Conservation (phyloP, 2,329 filamentous ascomycete genomes). For the Apiospora marii region DNA sequence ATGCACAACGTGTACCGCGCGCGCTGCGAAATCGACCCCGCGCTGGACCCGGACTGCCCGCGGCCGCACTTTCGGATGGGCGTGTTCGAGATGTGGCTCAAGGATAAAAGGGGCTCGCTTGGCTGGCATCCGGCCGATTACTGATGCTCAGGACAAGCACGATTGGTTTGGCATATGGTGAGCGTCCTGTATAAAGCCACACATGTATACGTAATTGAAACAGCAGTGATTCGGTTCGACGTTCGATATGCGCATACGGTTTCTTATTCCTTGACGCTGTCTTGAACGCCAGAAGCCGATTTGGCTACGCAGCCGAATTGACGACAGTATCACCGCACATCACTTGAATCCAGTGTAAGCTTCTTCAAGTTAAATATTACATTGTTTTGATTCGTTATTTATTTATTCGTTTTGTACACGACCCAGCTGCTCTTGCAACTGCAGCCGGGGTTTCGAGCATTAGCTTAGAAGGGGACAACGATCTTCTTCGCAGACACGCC, state of each 20-base stretch:
- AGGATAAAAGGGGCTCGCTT: neutral
- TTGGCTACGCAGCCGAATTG: neutral
- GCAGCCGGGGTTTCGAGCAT: neutral
- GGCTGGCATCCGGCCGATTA: neutral
- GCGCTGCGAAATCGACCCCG: neutral
- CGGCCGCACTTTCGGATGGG: neutral
- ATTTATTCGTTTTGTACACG: neutral
- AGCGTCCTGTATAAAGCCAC: neutral
- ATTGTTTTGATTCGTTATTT: neutral
- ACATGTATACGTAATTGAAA: neutral
- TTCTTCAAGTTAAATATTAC: neutral
- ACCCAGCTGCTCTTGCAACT: neutral
- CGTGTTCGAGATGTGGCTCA: conserved; percentile 4
- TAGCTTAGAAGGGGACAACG: conserved; percentile 20
- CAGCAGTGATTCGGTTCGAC: neutral
- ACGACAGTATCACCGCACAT: neutral
- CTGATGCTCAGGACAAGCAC: neutral
- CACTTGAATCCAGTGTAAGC: neutral
- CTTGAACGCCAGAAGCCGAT: neutral
- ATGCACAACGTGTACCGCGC: neutral
- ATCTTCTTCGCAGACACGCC: conserved; percentile 25
- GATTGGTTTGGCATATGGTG: neutral
- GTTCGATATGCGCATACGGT: neutral
- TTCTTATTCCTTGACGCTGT: too few species aligned
- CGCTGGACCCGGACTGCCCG: neutral